Evolutionary conservation across 2,329 filamentous ascomycete genomes (phyloP).

Genomic region (Fusarium sororula): DNA sequence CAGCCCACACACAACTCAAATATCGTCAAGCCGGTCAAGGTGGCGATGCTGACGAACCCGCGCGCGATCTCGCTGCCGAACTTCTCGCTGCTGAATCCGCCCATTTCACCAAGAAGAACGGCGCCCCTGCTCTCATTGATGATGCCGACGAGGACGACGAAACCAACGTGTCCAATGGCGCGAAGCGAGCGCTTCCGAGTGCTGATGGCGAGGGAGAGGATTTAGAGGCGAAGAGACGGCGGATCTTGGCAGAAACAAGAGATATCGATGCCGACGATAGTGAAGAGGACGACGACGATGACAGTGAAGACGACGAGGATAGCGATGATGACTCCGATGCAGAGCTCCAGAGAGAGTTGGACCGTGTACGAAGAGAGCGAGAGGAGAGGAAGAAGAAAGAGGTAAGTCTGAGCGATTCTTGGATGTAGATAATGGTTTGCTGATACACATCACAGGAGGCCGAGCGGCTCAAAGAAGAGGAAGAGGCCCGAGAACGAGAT

Average conservation of each 20-base stretch:
- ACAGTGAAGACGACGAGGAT: slow-evolving; percentile 56
- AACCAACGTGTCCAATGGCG: slow-evolving; percentile 47
- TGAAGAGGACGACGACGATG: slow-evolving; percentile 68
- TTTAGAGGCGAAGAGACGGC: slow-evolving; percentile 81
- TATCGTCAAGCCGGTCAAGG: slow-evolving; percentile 88
- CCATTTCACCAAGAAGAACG: slow-evolving; percentile 85
- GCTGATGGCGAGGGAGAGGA: slow-evolving; percentile 61
- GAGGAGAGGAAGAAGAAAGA: slow-evolving; percentile 55
- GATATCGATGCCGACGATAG: slow-evolving; percentile 82
- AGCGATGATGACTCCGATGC: slow-evolving; percentile 69
- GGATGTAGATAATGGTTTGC: neutral
- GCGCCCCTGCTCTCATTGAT: slow-evolving; percentile 54
- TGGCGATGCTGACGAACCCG: slow-evolving; percentile 71
- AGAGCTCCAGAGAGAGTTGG: slow-evolving; percentile 89
- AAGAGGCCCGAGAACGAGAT: slow-evolving; percentile 84
- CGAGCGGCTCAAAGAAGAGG: slow-evolving; percentile 80
- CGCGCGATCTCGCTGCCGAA: slow-evolving; percentile 86
- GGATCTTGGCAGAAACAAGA: slow-evolving; percentile 86
- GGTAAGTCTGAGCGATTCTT: slow-evolving; percentile 30
- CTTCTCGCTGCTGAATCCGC: slow-evolving; percentile 87
- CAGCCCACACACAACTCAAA: slow-evolving; percentile 93
- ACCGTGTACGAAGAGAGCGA: slow-evolving; percentile 88
- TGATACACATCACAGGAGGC: slow-evolving; percentile 66
- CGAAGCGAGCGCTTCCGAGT: slow-evolving; percentile 66
- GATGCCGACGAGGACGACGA: slow-evolving; percentile 62